Conservation (phyloP, 768 basidiomycete species). For the Hemileccinum rubropunctum region DNA sequence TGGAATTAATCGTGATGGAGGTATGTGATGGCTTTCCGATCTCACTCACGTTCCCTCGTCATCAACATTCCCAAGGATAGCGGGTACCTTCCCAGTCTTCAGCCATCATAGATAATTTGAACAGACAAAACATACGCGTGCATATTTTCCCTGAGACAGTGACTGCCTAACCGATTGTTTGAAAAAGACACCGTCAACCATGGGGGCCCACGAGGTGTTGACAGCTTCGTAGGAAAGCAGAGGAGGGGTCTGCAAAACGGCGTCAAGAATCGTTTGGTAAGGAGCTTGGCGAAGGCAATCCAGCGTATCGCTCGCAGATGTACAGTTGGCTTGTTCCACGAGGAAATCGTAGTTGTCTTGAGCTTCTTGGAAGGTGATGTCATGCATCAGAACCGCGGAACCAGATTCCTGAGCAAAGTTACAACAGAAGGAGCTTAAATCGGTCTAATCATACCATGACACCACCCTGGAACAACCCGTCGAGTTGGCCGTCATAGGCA, state of each 20-base stretch:
- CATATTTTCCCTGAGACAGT: background rate
- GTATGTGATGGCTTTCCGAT: too few relatives aligned
- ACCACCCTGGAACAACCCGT: conserved; percentile 18
- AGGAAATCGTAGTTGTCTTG: conserved; percentile 19
- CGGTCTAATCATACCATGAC: conserved; percentile 10
- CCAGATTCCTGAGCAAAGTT: conserved; percentile 12
- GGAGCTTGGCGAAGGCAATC: conserved; percentile 17
- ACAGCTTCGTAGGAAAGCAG: conserved; percentile 12
- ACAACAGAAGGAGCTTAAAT: background rate
- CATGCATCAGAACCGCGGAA: conserved; percentile 1
- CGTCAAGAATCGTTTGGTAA: conserved; percentile 10
- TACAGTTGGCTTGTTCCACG: conserved; percentile 11
- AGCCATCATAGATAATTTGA: background rate
- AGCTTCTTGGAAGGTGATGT: conserved; percentile 1
- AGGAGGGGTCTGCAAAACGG: conserved; percentile 6
- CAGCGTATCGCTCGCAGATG: conserved; percentile 8
- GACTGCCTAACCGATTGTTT: conserved; percentile 23
- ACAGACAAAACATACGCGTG: background rate
- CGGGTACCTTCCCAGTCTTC: conserved; percentile 17
- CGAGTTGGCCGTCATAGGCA: conserved; percentile 10
- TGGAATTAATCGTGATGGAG: too few relatives aligned
- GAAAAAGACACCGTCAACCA: conserved; percentile 27
- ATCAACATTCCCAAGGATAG: conserved; percentile 34
- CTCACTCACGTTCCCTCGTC: conserved; percentile 41
- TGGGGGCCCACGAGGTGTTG: conserved; percentile 11